Conservation (phyloP, 1,139 yeast genomes). For the Scheffersomyces stambukii region DNA sequence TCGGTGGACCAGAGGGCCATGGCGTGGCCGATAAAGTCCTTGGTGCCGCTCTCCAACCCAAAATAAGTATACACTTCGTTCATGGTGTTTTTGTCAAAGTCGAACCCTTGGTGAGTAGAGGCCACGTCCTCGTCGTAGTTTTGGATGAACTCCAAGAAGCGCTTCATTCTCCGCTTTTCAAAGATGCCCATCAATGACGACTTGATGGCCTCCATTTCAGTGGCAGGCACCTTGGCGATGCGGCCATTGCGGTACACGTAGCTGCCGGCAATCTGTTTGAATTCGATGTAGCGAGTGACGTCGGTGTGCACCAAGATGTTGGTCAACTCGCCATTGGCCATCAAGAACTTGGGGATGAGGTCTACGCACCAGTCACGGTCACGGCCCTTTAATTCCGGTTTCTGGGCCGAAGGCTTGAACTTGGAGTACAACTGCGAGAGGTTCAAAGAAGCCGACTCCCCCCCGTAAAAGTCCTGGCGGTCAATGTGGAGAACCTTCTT, state of each 20-base stretch:
- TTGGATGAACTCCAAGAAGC: slow-evolving; percentile 83
- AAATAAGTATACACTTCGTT: slow-evolving; percentile 85
- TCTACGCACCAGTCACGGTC: slow-evolving; percentile 99
- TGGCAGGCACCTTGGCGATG: slow-evolving; percentile 93
- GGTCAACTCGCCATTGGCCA: slow-evolving; percentile 98
- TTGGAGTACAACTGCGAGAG: slow-evolving; percentile 61
- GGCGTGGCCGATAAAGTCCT: slow-evolving; percentile 96
- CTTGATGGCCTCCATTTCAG: slow-evolving; percentile 83
- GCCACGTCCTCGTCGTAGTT: slow-evolving; percentile 74
- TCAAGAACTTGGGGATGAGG: slow-evolving; percentile 90
- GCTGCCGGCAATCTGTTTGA: slow-evolving; percentile 92
- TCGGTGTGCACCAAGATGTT: slow-evolving; percentile 93
- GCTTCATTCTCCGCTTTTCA: slow-evolving; percentile 93
- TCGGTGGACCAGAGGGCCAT: slow-evolving; percentile 98
- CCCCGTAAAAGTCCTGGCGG: slow-evolving; percentile 96
- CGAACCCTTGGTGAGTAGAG: slow-evolving; percentile 80
- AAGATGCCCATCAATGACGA: slow-evolving; percentile 94
- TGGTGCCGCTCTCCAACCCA: slow-evolving; percentile 89
- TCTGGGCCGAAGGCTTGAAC: slow-evolving; percentile 65
- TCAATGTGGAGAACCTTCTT: slow-evolving; percentile 96
- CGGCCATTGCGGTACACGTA: slow-evolving; percentile 89
- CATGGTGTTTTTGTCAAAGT: slow-evolving; percentile 87
- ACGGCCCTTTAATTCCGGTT: slow-evolving; percentile 76
- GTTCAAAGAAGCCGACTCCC: slow-evolving; percentile 64
- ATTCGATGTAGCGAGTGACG: slow-evolving; percentile 92